Conservation (phyloP, 495 filamentous ascomycete genomes). For the Trichoderma asperelloides region DNA sequence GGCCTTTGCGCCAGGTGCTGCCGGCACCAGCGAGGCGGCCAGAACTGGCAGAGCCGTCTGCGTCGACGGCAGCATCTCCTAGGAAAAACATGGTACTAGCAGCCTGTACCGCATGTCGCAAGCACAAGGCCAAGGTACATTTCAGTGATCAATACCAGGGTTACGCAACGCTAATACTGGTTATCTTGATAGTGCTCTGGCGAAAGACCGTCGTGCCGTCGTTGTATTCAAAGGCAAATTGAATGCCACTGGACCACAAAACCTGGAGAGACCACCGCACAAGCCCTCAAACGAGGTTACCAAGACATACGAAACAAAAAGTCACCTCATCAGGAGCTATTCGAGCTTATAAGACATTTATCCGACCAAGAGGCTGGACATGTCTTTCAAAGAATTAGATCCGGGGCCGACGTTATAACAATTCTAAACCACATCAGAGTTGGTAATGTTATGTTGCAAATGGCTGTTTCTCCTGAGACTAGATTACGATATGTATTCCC, state of each 20-base stretch:
- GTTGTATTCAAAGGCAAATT: background rate
- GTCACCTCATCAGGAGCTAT: background rate
- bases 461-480: background rate
- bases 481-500: background rate
- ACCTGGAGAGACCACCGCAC: background rate
- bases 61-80: background rate
- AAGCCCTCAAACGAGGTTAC: background rate
- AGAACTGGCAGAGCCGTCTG: background rate
- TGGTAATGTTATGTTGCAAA: background rate
- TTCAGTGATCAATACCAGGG: background rate
- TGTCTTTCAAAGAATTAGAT: background rate
- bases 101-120: background rate
- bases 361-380: background rate
- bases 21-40: background rate
- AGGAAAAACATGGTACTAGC: background rate
- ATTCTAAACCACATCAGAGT: background rate
- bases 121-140: background rate
- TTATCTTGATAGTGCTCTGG: background rate
- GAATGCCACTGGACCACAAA: background rate
- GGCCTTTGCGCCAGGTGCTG: background rate
- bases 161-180: background rate
- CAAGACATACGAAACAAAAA: background rate
- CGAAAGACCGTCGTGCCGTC: background rate
- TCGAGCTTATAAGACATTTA: background rate
- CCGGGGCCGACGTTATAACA: background rate